Conservation (phyloP, 345 rosid genomes). For the Linum trigynum region DNA sequence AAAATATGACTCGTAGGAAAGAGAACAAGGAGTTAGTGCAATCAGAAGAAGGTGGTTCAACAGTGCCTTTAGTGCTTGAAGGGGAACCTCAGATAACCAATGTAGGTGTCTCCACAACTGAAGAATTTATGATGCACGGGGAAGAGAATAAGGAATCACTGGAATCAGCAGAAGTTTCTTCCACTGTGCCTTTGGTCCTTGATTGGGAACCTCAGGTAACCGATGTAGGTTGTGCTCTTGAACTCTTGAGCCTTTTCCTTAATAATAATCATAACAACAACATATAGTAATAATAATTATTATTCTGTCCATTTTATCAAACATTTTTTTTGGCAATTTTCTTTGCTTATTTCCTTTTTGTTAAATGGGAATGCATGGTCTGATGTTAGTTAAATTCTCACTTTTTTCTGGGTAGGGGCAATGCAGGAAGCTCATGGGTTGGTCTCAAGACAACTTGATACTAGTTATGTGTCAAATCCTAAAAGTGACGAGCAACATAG, state of each 20-base stretch:
- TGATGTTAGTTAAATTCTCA: conserved; percentile 56
- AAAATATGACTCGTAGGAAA: too few relatives aligned
- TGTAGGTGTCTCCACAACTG: conserved; percentile 22
- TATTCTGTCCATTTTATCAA: too few relatives aligned
- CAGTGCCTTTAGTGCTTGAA: background rate
- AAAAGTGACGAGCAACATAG: conserved; percentile 13
- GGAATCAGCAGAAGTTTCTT: background rate
- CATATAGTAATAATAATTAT: too few relatives aligned
- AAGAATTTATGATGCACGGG: conserved; percentile 14
- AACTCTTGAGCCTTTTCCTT: conserved; percentile 23
- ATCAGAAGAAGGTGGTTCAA: too few relatives aligned
- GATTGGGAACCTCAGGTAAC: conserved; percentile 65
- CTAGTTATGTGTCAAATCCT: conserved; percentile 19
- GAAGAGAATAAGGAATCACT: background rate
- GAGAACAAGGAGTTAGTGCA: too few relatives aligned
- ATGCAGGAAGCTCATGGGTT: conserved; percentile 76
- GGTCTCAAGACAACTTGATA: conserved; percentile 31
- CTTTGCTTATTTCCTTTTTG: conserved; percentile 2
- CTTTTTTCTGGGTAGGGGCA: conserved; percentile 85
- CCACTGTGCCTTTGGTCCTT: background rate
- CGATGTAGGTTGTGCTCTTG: conserved; percentile 69
- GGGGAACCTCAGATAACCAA: conserved; percentile 16
- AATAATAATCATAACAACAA: too few relatives aligned
- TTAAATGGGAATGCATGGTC: conserved; percentile 12
- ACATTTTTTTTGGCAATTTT: background rate